phyloP scores from a whole-genome alignment of 192 early-diverging fungal species.

The Cladochytrium replicatum region DNA sequence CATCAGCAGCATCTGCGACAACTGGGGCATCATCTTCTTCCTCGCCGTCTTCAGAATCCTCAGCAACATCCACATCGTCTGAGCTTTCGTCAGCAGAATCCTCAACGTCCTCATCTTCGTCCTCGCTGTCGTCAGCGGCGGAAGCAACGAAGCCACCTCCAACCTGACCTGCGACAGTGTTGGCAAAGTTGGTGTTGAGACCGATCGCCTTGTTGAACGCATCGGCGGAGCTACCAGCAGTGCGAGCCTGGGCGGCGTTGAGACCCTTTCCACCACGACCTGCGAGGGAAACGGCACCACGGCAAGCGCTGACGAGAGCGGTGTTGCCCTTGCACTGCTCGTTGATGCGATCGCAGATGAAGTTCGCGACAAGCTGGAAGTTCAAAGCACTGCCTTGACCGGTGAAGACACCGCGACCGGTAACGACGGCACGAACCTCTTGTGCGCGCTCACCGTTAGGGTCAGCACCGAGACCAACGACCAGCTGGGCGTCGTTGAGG shows the following conservation, averaged over 20 bases:
- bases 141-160: conserved; percentile 31
- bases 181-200: conserved; percentile 3
- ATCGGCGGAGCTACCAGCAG: conserved; percentile 5
- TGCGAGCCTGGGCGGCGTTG: not conserved
- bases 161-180: conserved; percentile 65
- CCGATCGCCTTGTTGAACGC: not conserved
- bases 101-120: conserved; percentile 40
- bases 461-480: conserved; percentile 15
- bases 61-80: conserved; percentile 49
- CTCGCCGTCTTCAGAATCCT: conserved; percentile 26
- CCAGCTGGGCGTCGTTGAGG: conserved; percentile 6
- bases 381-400: conserved; percentile 21
- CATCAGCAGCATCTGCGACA: conserved; percentile 6
- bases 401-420: conserved; percentile 10
- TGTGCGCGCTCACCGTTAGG: conserved; percentile 15
- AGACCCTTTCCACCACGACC: conserved; percentile 4
- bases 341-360: conserved; percentile 22
- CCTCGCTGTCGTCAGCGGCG: conserved; percentile 35
- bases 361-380: conserved; percentile 18
- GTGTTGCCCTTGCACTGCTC: conserved; percentile 10
- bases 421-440: conserved; percentile 23
- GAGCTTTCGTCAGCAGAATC: conserved; percentile 54
- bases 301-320: not conserved
- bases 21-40: conserved; percentile 20
- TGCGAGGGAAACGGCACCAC: not conserved